These are phyloP conservation scores for Ceratobasidium theobromae DNA, from an alignment of 1,284 basidiomycete species.

Conservation along the genomic window DNA sequence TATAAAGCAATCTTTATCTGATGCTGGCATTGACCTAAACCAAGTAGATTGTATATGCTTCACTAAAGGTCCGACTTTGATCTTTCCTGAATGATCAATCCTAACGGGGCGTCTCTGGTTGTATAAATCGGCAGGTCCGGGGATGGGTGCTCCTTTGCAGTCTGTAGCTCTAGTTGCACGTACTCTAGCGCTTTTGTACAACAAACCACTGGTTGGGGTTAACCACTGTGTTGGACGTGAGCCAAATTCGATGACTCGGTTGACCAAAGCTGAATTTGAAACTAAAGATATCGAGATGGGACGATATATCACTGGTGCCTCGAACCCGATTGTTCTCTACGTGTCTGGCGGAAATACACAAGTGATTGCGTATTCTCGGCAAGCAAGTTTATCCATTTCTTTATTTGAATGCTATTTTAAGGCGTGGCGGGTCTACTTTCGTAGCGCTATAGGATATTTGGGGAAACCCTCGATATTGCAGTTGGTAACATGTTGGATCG, in stretches of 20 bases:
- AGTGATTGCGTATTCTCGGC: slow-evolving; percentile 97
- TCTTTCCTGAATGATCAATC: not conserved
- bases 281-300: slow-evolving; percentile 97
- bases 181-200: slow-evolving; percentile 83
- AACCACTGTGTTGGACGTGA: slow-evolving; percentile 98
- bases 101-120: not conserved
- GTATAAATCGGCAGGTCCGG: slow-evolving; percentile 66
- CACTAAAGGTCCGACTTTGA: slow-evolving; percentile 74
- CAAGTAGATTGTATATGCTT: slow-evolving; percentile 95
- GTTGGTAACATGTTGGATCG: slow-evolving; percentile 98
- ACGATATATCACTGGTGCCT: slow-evolving; percentile 89
- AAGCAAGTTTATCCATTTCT: slow-evolving; percentile 43
- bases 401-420: no score
- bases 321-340: slow-evolving; percentile 96
- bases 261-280: slow-evolving; percentile 7
- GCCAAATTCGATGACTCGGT: slow-evolving; percentile 43
- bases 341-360: slow-evolving; percentile 99
- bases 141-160: slow-evolving; percentile 97
- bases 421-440: no score
- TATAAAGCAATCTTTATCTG: slow-evolving; percentile 75
- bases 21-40: slow-evolving; percentile 69
- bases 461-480: slow-evolving; percentile 98
- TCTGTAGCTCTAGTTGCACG: slow-evolving; percentile 95
- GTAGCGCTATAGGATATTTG: slow-evolving; percentile 91
- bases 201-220: slow-evolving; percentile 92